Evolutionary conservation across 352 stramenopile genomes (phyloP).

Genomic region (Phytophthora litchii): DNA sequence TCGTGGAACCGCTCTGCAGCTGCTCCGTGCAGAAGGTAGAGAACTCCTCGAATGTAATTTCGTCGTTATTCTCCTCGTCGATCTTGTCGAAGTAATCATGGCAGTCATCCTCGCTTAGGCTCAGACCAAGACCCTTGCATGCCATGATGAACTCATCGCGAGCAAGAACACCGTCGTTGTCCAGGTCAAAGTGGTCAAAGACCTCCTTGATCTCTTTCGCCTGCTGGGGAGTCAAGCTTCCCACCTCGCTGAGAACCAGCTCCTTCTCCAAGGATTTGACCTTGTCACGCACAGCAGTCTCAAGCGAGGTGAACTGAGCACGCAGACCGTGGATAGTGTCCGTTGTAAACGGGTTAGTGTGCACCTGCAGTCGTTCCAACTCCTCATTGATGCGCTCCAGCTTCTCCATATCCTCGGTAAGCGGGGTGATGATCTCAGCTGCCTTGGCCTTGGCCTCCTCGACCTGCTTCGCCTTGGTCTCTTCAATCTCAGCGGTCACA

Average conservation of each 20-base stretch:
- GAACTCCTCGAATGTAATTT: constrained; percentile 88
- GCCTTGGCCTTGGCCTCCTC: constrained; percentile 38
- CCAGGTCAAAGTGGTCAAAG: constrained; percentile 91
- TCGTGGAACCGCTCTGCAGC: constrained; percentile 84
- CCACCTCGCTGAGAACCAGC: constrained; percentile 82
- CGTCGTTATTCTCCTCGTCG: constrained; percentile 81
- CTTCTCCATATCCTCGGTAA: constrained; percentile 83
- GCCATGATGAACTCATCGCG: constrained; percentile 92
- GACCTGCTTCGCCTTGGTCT: constrained; percentile 22
- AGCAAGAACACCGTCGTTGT: constrained; percentile 85
- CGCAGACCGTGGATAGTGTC: constrained; percentile 90
- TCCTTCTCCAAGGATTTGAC: constrained; percentile 91
- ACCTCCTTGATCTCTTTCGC: constrained; percentile 90
- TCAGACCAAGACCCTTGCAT: constrained; percentile 87
- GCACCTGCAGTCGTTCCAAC: constrained; percentile 82
- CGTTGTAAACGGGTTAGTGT: constrained; percentile 90
- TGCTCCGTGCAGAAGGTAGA: constrained; percentile 89
- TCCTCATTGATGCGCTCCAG: constrained; percentile 86
- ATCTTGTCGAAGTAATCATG: constrained; percentile 90
- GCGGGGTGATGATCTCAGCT: constrained; percentile 43
- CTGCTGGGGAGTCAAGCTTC: constrained; percentile 84
- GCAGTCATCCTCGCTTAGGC: constrained; percentile 87
- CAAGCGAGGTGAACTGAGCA: constrained; percentile 83
- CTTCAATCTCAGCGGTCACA: constrained; percentile 14
- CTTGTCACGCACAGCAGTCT: constrained; percentile 79